Evolutionary conservation across 176 grass and related monocot genomes (phyloP), one percentile per base, ranked within the genome.

Genomic region (Bonia amplexicaulis): DNA sequence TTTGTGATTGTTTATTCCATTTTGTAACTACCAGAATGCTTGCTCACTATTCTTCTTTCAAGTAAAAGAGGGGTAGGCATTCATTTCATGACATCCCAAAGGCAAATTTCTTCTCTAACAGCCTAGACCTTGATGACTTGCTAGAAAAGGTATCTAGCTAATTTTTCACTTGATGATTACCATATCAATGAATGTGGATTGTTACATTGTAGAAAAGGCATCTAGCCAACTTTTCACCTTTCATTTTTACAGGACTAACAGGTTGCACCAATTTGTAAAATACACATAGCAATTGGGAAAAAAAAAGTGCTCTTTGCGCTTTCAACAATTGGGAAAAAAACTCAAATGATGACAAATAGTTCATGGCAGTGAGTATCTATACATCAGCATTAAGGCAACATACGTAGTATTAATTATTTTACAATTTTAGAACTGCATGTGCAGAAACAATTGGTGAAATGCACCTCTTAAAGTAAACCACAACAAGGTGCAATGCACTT

Each of bases 171-270:
- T 31, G 29, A 31, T 31, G 29, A 31, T 31, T 31, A 31, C 29
- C 29, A 31, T 31, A 31, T 31, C 29, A 31, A 31, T 31, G 29
- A 31, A 31, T 31, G 29, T 16, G 26, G 63, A 64, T 1, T 63
- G 10, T 29, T 63, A 29, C 12, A 63, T 13, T 12, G 2, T 29
- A 63, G 12, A 63, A 63, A 63, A 31, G 12, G 22, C 23, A 3
- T 22, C 22, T 59, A 59, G 22, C 9, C 57, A 49, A 13, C 13
- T 49, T 5, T 59, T 59, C 55, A 59, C n/a, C 6, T 6, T 54
- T n/a, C 23, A 75, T 9, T 66, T 41, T 39, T 66, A 75, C 59
- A 84, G n/a, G 59, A 49, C 31, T 74, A 52, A 64, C 69, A 84
- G 47, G 22, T 40, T 29, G 19, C 44, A 84, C 20, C 10, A 23